These are phyloP conservation scores for Lachancea quebecensis DNA, from an alignment of 805 yeast species.

Conservation along the genomic window DNA sequence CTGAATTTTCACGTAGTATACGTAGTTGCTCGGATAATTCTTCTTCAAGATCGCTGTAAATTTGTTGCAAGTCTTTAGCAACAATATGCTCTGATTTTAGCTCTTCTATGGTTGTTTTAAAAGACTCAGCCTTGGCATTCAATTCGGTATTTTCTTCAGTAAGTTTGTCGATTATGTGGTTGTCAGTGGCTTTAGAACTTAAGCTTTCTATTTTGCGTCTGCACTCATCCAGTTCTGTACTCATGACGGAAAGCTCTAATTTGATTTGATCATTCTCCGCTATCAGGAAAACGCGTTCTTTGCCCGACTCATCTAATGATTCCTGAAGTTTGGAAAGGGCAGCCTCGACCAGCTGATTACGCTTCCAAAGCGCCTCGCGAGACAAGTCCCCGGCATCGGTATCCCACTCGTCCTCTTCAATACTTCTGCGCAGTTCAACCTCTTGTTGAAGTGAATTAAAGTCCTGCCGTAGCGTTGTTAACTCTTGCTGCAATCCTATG, in stretches of 20 bases:
- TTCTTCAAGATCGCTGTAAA: conserved; percentile 43
- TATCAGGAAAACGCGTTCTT: conserved; percentile 25
- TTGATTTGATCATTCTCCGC: conserved; percentile 22
- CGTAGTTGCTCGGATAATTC: conserved; percentile 38
- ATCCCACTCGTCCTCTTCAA: conserved; percentile 10
- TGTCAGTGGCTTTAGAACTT: conserved; percentile 26
- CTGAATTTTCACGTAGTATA: conserved; percentile 12
- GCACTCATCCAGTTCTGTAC: conserved; percentile 11
- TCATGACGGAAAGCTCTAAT: background rate
- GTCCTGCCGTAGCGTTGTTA: conserved; percentile 31
- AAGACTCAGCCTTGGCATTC: conserved; percentile 25
- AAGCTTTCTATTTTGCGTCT: conserved; percentile 20
- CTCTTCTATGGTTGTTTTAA: conserved; percentile 32
- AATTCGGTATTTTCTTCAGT: conserved; percentile 35
- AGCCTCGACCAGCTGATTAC: conserved; percentile 37
- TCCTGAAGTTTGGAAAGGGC: conserved; percentile 30
- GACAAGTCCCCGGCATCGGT: conserved; percentile 9
- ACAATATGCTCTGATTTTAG: conserved; percentile 3
- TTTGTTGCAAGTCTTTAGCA: conserved; percentile 39
- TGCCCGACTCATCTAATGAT: background rate
- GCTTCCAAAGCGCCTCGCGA: conserved; percentile 9
- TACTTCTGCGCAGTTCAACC: conserved; percentile 12
- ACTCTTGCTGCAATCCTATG: conserved; percentile 26
- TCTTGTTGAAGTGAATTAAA: conserved; percentile 32
- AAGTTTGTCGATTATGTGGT: conserved; percentile 31